These are phyloP conservation scores for Fusarium sp. DNA, from an alignment of 2,329 filamentous ascomycete genomes.

Conservation along the genomic window DNA sequence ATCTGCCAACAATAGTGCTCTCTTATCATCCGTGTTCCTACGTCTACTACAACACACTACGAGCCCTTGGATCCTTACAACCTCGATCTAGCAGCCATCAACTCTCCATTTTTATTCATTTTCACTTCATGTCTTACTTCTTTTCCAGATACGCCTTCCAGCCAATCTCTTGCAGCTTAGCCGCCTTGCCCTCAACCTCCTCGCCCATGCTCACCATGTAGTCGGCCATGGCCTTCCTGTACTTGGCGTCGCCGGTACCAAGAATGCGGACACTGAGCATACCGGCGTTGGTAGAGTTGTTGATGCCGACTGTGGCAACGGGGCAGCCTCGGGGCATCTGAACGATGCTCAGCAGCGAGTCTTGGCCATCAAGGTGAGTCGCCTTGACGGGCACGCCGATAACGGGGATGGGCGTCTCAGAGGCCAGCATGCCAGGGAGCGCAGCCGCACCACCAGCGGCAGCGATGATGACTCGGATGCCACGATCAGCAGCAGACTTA, in stretches of 20 bases:
- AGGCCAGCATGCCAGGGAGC: slow-evolving; percentile 80
- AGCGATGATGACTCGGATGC: slow-evolving; percentile 80
- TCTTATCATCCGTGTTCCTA: not conserved
- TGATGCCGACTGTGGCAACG: slow-evolving; percentile 81
- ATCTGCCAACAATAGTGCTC: not conserved
- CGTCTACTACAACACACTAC: not conserved
- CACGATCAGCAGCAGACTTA: slow-evolving; percentile 69
- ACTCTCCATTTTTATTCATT: not conserved
- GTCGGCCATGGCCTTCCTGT: slow-evolving; percentile 70
- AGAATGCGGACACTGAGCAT: slow-evolving; percentile 78
- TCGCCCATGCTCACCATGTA: slow-evolving; percentile 26
- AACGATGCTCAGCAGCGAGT: slow-evolving; percentile 78
- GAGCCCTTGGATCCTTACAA: not conserved
- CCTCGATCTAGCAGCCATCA: not conserved
- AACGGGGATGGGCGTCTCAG: slow-evolving; percentile 77
- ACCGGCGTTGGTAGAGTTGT: slow-evolving; percentile 83
- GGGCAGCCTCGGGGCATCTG: slow-evolving; percentile 83
- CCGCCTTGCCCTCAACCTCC: slow-evolving; percentile 74
- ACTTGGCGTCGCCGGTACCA: slow-evolving; percentile 68
- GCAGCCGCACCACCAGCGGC: slow-evolving; percentile 81
- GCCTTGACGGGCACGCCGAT: slow-evolving; percentile 84
- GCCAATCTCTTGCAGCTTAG: slow-evolving; percentile 58
- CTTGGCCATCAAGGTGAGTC: slow-evolving; percentile 77
- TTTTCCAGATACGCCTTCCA: not conserved
- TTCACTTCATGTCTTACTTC: not conserved